phyloP scores from a whole-genome alignment of 768 basidiomycete species.

The Amanita subjunquillea region DNA sequence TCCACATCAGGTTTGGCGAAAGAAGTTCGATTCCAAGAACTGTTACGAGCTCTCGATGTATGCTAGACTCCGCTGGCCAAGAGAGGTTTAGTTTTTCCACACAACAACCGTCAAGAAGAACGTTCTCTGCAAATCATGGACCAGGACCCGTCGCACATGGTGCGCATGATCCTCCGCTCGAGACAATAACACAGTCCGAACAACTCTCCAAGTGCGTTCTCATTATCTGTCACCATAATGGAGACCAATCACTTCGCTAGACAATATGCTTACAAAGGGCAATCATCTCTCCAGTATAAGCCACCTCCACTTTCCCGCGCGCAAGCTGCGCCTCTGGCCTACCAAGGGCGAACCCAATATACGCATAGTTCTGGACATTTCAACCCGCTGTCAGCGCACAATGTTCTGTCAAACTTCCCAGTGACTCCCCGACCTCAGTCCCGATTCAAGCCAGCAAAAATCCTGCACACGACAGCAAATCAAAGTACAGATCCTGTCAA shows the following conservation, averaged over 20 bases:
- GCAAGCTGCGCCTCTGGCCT: conserved; percentile 31
- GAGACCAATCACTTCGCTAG: conserved; percentile 24
- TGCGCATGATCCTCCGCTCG: not conserved
- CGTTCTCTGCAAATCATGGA: not conserved
- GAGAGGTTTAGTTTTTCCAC: not conserved
- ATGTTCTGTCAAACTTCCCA: conserved; percentile 2
- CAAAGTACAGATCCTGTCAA: conserved; percentile 8
- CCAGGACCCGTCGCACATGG: not conserved
- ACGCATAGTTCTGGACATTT: conserved; percentile 13
- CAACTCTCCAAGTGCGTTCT: not conserved
- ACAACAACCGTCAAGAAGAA: not conserved
- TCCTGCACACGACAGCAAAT: not conserved
- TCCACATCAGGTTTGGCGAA: not conserved
- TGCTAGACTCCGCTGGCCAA: not conserved
- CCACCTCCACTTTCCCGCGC: conserved; percentile 27
- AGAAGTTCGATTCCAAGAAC: not conserved
- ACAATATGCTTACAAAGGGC: conserved; percentile 56
- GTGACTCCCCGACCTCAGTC: not conserved
- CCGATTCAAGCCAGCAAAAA: conserved; percentile 3
- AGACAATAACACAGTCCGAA: not conserved
- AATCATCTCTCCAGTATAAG: conserved; percentile 31
- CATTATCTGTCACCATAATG: not conserved
- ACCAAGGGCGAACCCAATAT: conserved; percentile 23
- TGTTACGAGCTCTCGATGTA: not conserved
- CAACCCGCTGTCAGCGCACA: conserved; percentile 9